These are phyloP conservation scores for Hirschfeldia incana DNA, from an alignment of 345 rosid species.

Conservation along the genomic window DNA sequence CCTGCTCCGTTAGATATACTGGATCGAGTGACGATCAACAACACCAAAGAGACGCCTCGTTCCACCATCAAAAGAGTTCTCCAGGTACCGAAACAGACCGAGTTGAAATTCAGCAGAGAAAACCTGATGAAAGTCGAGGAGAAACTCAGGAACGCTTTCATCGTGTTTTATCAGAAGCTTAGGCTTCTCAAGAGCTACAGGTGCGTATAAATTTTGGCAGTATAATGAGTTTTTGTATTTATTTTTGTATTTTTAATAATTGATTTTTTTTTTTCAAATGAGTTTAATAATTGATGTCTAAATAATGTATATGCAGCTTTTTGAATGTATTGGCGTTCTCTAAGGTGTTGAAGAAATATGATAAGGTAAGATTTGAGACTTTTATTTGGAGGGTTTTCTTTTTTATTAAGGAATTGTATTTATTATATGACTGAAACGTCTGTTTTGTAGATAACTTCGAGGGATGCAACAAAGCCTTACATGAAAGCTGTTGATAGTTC, in stretches of 20 bases:
- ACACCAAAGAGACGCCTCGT: conserved; percentile 58
- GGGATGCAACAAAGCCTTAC: conserved; percentile 65
- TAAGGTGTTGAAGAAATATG: conserved; percentile 88
- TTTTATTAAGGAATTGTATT: background rate
- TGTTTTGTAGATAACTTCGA: conserved; percentile 50
- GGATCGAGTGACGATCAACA: conserved; percentile 48
- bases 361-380: conserved; percentile 54
- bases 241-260: background rate
- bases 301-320: conserved; percentile 44
- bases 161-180: conserved; percentile 67
- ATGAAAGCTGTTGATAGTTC: conserved; percentile 69
- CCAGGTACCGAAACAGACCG: conserved; percentile 37
- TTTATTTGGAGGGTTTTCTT: background rate
- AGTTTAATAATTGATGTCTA: background rate
- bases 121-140: conserved; percentile 57
- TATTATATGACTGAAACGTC: conserved; percentile 18
- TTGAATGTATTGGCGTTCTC: conserved; percentile 74
- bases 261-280: background rate
- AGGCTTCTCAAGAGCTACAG: conserved; percentile 69
- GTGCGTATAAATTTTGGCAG: conserved; percentile 14
- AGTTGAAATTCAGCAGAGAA: conserved; percentile 52
- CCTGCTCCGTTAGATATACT: conserved; percentile 59
- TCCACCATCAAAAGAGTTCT: conserved; percentile 63
- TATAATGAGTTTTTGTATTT: background rate
- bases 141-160: conserved; percentile 52